These are phyloP conservation scores for Chrysosporium keratinophilum DNA, from an alignment of 2,329 filamentous ascomycete species.

Conservation along the genomic window DNA sequence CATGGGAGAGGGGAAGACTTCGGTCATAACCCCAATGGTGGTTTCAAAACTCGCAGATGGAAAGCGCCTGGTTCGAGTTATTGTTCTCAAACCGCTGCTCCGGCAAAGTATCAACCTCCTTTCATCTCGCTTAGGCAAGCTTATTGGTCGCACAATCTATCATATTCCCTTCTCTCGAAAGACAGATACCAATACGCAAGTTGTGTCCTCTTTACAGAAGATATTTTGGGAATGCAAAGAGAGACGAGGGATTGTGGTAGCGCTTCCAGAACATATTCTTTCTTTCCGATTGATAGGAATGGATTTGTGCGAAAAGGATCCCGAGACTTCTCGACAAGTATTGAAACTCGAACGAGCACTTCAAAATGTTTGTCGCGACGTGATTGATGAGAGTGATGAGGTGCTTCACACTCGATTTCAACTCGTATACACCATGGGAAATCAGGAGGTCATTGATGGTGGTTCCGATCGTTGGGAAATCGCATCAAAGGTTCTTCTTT, in stretches of 20 bases:
- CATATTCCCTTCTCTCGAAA: constrained; percentile 49
- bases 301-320: constrained; percentile 34
- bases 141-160: constrained; percentile 44
- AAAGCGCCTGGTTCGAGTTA: constrained; percentile 42
- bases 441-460: constrained; percentile 42
- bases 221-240: constrained; percentile 41
- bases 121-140: constrained; percentile 42
- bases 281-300: constrained; percentile 55
- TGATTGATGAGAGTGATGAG: constrained; percentile 57
- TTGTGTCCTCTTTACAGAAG: constrained; percentile 29
- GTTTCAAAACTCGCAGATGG: constrained; percentile 44
- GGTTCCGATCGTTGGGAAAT: constrained; percentile 47
- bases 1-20: constrained; percentile 60
- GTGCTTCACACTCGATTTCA: constrained; percentile 52
- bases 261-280: constrained; percentile 54
- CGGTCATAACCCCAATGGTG: constrained; percentile 56
- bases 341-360: constrained; percentile 27
- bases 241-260: constrained; percentile 46
- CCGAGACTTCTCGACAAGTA: constrained; percentile 15
- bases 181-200: constrained; percentile 25
- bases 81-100: constrained; percentile 50
- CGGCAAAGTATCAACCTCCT: constrained; percentile 51
- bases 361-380: constrained; percentile 39
- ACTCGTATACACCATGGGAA: constrained; percentile 52
- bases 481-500: neutral